Evolutionary conservation across 2,329 filamentous ascomycete genomes (phyloP).

Genomic region (Calonectria montana): DNA sequence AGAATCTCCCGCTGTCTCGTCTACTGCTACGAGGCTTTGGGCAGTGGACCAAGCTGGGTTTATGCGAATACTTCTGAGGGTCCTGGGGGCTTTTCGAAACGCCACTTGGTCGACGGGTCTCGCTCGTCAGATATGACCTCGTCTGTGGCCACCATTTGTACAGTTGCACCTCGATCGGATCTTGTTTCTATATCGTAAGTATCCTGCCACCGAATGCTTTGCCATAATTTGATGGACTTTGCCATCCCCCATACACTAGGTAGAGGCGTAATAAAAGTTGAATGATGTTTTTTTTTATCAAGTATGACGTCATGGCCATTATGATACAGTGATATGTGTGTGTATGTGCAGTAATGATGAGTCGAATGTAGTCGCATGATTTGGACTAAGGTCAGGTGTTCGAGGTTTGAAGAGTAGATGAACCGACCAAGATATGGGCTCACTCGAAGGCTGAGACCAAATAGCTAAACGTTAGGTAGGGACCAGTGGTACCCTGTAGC

Average conservation of each 20-base stretch:
- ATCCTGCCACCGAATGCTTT: constrained; percentile 41
- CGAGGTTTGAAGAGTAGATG: constrained; percentile 5
- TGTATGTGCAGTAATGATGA: constrained; percentile 14
- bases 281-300: constrained; percentile 29
- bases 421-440: constrained; percentile 19
- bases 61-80: constrained; percentile 51
- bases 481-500: constrained; percentile 4
- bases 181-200: constrained; percentile 41
- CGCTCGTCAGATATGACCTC: background rate
- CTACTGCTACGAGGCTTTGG: constrained; percentile 16
- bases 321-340: background rate
- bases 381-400: constrained; percentile 22
- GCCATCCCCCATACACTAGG: constrained; percentile 27
- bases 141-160: constrained; percentile 31
- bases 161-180: constrained; percentile 20
- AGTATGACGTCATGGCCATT: constrained; percentile 12
- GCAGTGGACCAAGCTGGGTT: constrained; percentile 48
- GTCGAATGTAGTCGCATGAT: constrained; percentile 24
- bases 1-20: constrained; percentile 35
- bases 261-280: constrained; percentile 46
- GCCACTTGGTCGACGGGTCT: constrained; percentile 26
- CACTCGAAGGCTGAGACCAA: constrained; percentile 14
- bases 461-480: background rate
- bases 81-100: constrained; percentile 51
- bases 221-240: constrained; percentile 32